A percentile compares a stretch with the other conserved stretches of the same genome.
These are phyloP conservation scores for Didymella segeticola DNA, from an alignment of 2,329 filamentous ascomycete species.

Conservation along the genomic window DNA sequence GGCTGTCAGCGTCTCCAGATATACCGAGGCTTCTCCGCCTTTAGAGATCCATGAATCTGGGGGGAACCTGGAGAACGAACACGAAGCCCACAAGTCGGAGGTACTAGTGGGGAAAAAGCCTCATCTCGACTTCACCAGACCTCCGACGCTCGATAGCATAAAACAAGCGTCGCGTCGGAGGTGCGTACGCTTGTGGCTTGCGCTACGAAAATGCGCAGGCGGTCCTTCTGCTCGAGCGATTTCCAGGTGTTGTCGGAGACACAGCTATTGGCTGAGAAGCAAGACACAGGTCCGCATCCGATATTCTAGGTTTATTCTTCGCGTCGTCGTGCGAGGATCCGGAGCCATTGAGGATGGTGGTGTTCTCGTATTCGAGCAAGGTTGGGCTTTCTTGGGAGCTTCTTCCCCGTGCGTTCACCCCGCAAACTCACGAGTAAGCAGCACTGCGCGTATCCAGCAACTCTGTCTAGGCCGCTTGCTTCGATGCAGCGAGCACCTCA, in stretches of 20 bases:
- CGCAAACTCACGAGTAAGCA: background rate
- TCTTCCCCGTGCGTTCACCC: background rate
- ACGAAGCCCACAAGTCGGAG: background rate
- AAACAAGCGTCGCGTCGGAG: background rate
- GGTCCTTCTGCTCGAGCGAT: background rate
- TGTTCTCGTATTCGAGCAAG: background rate
- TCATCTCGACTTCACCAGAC: background rate
- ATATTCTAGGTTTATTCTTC: background rate
- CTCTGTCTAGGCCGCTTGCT: no score
- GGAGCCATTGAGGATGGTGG: background rate
- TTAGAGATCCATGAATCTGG: background rate
- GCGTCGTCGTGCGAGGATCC: background rate
- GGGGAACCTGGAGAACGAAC: background rate
- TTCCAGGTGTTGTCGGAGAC: background rate
- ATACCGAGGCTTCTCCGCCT: background rate
- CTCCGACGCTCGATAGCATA: constrained; percentile 3
- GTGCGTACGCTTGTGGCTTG: constrained; percentile 3
- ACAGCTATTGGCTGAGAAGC: background rate
- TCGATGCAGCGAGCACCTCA: no score
- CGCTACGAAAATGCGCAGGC: constrained; percentile 2
- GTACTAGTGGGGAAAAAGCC: background rate
- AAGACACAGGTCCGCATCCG: background rate
- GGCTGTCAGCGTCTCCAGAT: background rate
- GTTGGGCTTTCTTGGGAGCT: background rate
- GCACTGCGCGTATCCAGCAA: no score